These are phyloP conservation scores for Auriculariales sp. DNA, from an alignment of 768 basidiomycete genomes.

Conservation along the genomic window DNA sequence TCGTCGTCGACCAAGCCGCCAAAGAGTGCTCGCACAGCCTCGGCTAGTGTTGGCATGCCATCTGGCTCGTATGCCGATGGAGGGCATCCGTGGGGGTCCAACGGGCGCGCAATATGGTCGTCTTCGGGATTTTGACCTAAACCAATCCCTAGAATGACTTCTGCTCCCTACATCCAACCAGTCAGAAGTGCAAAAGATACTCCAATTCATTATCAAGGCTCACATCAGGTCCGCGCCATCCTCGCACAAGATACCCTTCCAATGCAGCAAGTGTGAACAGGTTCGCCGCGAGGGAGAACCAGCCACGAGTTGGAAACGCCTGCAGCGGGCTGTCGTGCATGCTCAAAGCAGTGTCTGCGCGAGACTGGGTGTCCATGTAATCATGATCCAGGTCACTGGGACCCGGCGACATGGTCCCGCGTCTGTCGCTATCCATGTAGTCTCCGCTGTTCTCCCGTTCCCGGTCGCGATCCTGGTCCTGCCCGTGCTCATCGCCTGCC, in stretches of 20 bases:
- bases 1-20: slow-evolving; percentile 3
- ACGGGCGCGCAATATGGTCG: background rate
- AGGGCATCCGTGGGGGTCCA: background rate
- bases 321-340: slow-evolving; percentile 4
- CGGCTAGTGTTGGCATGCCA: slow-evolving; percentile 51
- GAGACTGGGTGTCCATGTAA: background rate
- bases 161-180: too few species aligned
- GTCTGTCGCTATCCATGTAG: background rate
- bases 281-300: slow-evolving; percentile 70
- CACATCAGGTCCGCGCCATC: slow-evolving; percentile 62
- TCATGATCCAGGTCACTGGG: slow-evolving; percentile 1
- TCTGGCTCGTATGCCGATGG: slow-evolving; percentile 49
- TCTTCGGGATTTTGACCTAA: background rate
- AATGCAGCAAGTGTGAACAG: slow-evolving; percentile 70
- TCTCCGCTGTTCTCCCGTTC: background rate
- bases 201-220: background rate
- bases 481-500: too few species aligned
- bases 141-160: background rate
- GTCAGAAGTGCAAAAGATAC: background rate
- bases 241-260: slow-evolving; percentile 71
- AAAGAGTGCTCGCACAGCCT: slow-evolving; percentile 58
- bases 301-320: slow-evolving; percentile 45
- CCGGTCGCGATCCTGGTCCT: background rate
- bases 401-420: slow-evolving; percentile 19
- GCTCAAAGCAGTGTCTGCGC: slow-evolving; percentile 4